Evolutionary conservation across 179 eudicot genomes (phyloP).

Genomic region (Patellifolia procumbens): DNA sequence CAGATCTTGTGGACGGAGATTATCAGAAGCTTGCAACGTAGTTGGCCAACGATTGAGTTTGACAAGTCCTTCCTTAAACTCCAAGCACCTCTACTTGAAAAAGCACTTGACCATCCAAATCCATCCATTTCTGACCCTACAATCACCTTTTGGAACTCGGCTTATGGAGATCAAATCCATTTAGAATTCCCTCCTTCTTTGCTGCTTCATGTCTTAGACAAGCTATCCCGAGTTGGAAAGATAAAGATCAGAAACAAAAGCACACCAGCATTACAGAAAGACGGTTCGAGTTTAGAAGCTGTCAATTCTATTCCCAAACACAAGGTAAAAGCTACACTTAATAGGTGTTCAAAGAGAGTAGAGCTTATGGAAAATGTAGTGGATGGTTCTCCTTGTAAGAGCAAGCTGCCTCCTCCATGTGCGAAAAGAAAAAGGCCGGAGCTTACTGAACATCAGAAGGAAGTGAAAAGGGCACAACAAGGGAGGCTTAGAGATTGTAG

Average conservation of each 20-base stretch:
- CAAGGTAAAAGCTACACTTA: slow-evolving; percentile 45
- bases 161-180: slow-evolving; percentile 49
- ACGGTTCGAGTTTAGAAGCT: slow-evolving; percentile 25
- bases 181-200: slow-evolving; percentile 58
- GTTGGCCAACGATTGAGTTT: slow-evolving; percentile 53
- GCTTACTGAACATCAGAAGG: slow-evolving; percentile 78
- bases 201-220: slow-evolving; percentile 58
- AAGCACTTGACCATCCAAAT: slow-evolving; percentile 66
- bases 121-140: slow-evolving; percentile 61
- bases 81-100: slow-evolving; percentile 56
- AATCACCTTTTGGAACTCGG: slow-evolving; percentile 77
- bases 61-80: slow-evolving; percentile 57
- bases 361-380: slow-evolving; percentile 35
- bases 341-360: slow-evolving; percentile 66
- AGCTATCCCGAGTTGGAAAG: slow-evolving; percentile 55
- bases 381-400: slow-evolving; percentile 15
- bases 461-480: slow-evolving; percentile 89
- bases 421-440: slow-evolving; percentile 58
- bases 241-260: slow-evolving; percentile 43
- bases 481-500: slow-evolving; percentile 60
- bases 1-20: slow-evolving; percentile 59
- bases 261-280: slow-evolving; percentile 9
- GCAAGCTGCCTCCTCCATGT: slow-evolving; percentile 25
- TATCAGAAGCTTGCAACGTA: slow-evolving; percentile 54
- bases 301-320: slow-evolving; percentile 21